phyloP scores from a whole-genome alignment of 495 filamentous ascomycete genomes.

The Neurospora sublineolata region DNA sequence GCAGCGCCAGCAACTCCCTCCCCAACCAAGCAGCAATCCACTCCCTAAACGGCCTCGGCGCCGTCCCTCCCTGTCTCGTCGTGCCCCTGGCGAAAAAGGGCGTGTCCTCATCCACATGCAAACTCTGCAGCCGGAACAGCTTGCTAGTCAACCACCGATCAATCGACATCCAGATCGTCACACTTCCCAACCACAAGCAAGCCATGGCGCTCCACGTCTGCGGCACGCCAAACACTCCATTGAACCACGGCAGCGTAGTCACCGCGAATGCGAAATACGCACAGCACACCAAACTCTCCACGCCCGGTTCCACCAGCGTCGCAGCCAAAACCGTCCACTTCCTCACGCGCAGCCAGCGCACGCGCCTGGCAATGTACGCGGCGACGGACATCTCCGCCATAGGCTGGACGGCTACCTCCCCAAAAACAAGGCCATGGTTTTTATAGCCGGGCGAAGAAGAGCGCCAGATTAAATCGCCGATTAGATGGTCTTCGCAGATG shows the following conservation, averaged over 20 bases:
- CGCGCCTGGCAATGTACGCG: conserved; percentile 71
- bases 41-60: conserved; percentile 46
- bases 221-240: conserved; percentile 41
- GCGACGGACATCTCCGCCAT: conserved; percentile 67
- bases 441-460: conserved; percentile 44
- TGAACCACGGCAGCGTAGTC: conserved; percentile 58
- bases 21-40: conserved; percentile 83
- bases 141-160: conserved; percentile 65
- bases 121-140: conserved; percentile 56
- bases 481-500: conserved; percentile 96
- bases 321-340: conserved; percentile 89
- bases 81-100: conserved; percentile 56
- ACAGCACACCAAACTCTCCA: conserved; percentile 78
- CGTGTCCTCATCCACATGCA: conserved; percentile 63
- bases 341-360: conserved; percentile 83
- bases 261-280: conserved; percentile 67
- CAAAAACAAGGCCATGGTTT: conserved; percentile 75
- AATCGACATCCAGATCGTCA: conserved; percentile 57
- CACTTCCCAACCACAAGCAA: conserved; percentile 51
- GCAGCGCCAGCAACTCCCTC: conserved; percentile 68
- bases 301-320: conserved; percentile 88
- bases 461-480: conserved; percentile 84
- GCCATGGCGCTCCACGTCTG: conserved; percentile 60
- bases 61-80: conserved; percentile 19
- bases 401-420: conserved; percentile 83